Percentiles rank a stretch among this genome's conserved stretches.
These are phyloP conservation scores for Nicotiana noctiflora DNA, from an alignment of 257 asterid genomes.

Conservation along the genomic window DNA sequence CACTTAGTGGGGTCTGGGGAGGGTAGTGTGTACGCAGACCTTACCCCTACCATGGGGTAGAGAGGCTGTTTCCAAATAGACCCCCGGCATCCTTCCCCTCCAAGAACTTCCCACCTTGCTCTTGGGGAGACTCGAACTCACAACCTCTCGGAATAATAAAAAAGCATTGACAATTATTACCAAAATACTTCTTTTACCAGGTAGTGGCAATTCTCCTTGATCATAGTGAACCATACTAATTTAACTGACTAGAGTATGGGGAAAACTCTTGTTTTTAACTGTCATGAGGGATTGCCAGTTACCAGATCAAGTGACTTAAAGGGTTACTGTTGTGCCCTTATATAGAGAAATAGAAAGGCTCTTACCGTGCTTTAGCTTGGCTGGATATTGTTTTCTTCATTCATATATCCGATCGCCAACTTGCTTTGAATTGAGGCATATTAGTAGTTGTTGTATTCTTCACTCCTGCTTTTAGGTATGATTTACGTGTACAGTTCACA, in stretches of 20 bases:
- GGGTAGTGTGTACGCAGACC: too few species aligned
- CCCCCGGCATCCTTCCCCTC: too few species aligned
- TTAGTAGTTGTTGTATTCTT: too few species aligned
- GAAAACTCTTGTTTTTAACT: neutral
- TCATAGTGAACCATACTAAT: neutral
- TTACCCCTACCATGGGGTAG: too few species aligned
- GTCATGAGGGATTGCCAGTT: neutral
- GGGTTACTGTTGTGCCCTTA: neutral
- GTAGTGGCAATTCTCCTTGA: neutral
- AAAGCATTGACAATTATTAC: neutral
- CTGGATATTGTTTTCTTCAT: neutral
- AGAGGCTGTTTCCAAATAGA: too few species aligned
- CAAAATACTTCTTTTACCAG: neutral
- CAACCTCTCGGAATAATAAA: too few species aligned
- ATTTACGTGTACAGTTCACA: neutral
- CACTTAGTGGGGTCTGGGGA: too few species aligned
- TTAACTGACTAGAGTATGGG: neutral
- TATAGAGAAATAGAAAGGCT: neutral
- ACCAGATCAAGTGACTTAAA: neutral
- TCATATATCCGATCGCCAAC: neutral
- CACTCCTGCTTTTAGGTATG: neutral
- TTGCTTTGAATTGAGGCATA: neutral
- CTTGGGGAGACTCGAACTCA: too few species aligned
- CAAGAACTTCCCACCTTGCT: too few species aligned
- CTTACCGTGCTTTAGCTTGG: neutral